Percentiles rank a stretch among this genome's conserved stretches.
phyloP scores from a whole-genome alignment of 352 stramenopile genomes.

The Globisporangium cylindrosporum region DNA sequence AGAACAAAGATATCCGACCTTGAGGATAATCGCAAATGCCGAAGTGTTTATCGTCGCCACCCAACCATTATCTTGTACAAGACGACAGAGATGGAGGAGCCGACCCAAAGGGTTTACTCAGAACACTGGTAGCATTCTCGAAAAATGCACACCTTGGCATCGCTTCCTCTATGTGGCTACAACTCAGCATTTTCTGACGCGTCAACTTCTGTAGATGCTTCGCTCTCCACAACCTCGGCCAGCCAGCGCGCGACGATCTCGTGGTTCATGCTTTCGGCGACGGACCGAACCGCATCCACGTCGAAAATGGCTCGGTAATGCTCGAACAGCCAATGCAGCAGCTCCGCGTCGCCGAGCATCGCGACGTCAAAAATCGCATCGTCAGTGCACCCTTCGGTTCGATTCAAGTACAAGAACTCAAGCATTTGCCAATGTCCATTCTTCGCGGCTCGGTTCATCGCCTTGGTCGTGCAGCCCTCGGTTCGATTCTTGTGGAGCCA shows the following conservation, averaged over 20 bases:
- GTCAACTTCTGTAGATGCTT: neutral
- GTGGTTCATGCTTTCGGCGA: neutral
- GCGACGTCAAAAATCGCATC: neutral
- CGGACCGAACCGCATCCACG: neutral
- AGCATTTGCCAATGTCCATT: neutral
- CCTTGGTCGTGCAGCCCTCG: neutral
- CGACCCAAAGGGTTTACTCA: neutral
- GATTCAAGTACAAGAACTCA: neutral
- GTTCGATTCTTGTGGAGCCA: neutral
- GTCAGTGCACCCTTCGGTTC: neutral
- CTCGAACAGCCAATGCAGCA: conserved; percentile 7
- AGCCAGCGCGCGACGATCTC: neutral
- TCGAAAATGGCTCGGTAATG: conserved; percentile 4
- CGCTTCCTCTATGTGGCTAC: neutral
- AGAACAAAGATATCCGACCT: neutral
- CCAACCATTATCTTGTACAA: neutral
- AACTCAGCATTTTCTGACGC: neutral
- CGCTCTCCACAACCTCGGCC: neutral
- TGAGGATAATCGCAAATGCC: neutral
- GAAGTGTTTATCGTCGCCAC: neutral
- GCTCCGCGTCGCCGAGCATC: neutral
- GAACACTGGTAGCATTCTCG: neutral
- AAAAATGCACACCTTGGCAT: neutral
- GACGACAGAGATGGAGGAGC: neutral
- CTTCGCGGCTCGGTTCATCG: neutral